A percentile compares a stretch with the other conserved stretches of the same genome.
These are phyloP conservation scores for Haemoproteus tartakovskyi DNA, from an alignment of 169 alveolate species.

Conservation along the genomic window DNA sequence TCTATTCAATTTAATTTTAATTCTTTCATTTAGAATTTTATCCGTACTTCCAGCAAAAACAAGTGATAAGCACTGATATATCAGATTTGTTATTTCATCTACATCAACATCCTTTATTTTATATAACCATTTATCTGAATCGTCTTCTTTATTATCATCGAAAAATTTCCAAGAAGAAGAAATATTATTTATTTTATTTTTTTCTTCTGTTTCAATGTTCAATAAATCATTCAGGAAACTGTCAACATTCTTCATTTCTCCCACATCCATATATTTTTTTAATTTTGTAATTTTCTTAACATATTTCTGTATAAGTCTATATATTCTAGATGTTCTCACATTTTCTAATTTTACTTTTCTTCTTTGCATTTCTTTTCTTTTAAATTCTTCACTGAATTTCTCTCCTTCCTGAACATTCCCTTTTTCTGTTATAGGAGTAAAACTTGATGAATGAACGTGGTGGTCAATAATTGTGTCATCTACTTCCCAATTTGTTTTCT, in stretches of 20 bases:
- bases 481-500: not conserved
- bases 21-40: conserved; percentile 36
- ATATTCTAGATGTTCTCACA: not conserved
- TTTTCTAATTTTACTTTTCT: not conserved
- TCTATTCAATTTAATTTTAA: conserved; percentile 45
- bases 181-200: too few relatives aligned
- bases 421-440: too few relatives aligned
- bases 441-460: too few relatives aligned
- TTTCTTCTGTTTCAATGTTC: too few relatives aligned
- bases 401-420: too few relatives aligned
- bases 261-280: conserved; percentile 14
- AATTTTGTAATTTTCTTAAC: conserved; percentile 48
- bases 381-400: too few relatives aligned
- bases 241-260: too few relatives aligned
- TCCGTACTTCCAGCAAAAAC: conserved; percentile 63
- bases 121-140: too few relatives aligned
- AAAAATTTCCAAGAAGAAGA: too few relatives aligned
- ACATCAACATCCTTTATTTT: conserved; percentile 48
- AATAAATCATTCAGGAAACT: too few relatives aligned
- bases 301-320: conserved; percentile 11
- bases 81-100: conserved; percentile 24
- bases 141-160: too few relatives aligned
- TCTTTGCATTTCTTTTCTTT: not conserved
- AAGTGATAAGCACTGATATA: conserved; percentile 50
- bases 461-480: too few relatives aligned